Base-by-base conservation (phyloP, 148 eudicot species). In the Rhododendron henanense region DNA sequence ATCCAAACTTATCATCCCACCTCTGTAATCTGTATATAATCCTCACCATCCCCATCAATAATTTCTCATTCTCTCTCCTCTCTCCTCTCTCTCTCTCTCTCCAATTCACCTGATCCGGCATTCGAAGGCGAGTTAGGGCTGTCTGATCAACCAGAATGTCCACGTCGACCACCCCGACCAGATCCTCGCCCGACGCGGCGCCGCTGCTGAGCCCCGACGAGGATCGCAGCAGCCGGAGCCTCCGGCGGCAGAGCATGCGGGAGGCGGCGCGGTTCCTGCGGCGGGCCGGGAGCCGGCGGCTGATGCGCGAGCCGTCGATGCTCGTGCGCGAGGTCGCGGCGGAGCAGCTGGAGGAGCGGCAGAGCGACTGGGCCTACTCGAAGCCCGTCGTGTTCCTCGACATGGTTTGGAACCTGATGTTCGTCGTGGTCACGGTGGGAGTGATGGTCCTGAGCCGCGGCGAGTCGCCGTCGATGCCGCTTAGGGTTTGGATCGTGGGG, bases 301-400 rank as follows among this genome's bases (percentile, higher is more conserved):
- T 88, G 57, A 86, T 93, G 91, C 65, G 90, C 14, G 92, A 87
- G 47, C 93, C 94, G 28, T 94, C 98, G 3, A 87, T 95, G 86
- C 84, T 92, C 6, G 98, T 94, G 5, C 83, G 98, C 1, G 96
- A 95, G 81, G 87, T 94, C 5, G 98, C 96, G 9, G 96, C 95
- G 2, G 93, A 90, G 73, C 92, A 92, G 77, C 90, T 95, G 13
- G 96, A 95, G 50, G 95, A 90, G 86, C 78, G 98, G 33, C 95
- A 93, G 86, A 88, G 87, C 59, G 96, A 93, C 48, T 95, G 98
- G 96, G 96, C 95, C 2, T 91, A 92, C 75, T 94, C 95, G 45
- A 86, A 81, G 28, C 96, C 98, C 11, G 89, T 95, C 2, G 95
- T 95, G 37, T 71, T 88, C 3, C 90, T 95, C 16, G 98, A 95